Evolutionary conservation across 495 filamentous ascomycete genomes (phyloP), one percentile per base, ranked within the genome.

Genomic region (Poronia punctata): DNA sequence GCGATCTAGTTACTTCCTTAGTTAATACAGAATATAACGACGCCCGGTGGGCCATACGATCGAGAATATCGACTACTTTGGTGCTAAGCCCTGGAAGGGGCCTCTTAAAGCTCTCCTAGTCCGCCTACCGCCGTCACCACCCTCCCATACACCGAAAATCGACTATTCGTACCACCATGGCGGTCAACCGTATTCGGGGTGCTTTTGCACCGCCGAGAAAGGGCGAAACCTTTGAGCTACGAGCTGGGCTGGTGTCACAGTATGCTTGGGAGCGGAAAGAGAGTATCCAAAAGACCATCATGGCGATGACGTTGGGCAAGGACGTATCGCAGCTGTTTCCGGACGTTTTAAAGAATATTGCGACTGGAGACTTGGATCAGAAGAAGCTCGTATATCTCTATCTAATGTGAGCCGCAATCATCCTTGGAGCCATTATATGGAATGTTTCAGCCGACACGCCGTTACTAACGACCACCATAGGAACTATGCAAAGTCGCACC

Each of bases 331-430:
- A 88, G 20, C 71, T 99, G 24, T 99, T 99, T 63, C 92, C 92
- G 12, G 92, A 99, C 55, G 90, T 99, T 9, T 76, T 99, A 44
- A 99, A 99, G 71, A 99, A 99, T 52, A 97, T 99, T 65, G 89
- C 93, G 30, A 97, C 92, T 5, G 68, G 66, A 19, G 92, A 99
- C 61, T 67, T 99, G 42, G 92, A 97, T 60, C 92, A 99, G 72
- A 99, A 99, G 76, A 99, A 99, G 71, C 82, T 99, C 48, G 92
- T 99, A 9, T 99, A 99, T 60, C 75, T 99, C 20, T 99, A 99
- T 59, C 69, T 99, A 23, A 99, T 99, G 90, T 95, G 61, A 57
- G 82, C 61, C 16, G 32, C 35, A 14, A 35, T 16, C n/a, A 19
- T 10, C 14, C 5, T 0, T 15, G 7, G 5, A 7, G 6, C 30